phyloP scores from a whole-genome alignment of 1,284 basidiomycete species.

The Microstroma glucosiphilum region DNA sequence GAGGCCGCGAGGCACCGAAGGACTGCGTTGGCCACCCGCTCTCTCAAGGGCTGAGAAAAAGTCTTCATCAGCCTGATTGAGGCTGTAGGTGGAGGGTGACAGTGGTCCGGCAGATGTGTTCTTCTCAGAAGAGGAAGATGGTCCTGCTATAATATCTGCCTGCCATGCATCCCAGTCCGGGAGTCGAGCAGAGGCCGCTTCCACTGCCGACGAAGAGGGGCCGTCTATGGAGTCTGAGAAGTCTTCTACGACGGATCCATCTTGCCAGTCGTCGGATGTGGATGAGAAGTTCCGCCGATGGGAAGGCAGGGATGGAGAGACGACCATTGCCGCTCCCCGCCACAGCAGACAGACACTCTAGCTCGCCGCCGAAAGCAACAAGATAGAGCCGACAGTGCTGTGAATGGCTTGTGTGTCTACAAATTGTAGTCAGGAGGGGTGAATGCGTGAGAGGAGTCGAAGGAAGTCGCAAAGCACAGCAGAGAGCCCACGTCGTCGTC shows the following conservation, averaged over 20 bases:
- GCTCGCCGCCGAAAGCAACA: no score
- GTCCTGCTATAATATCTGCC: not conserved
- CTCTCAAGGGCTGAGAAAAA: slow-evolving; percentile 18
- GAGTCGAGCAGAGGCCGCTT: not conserved
- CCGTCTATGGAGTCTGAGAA: not conserved
- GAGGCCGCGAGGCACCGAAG: not conserved
- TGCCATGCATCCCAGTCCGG: not conserved
- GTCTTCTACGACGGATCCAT: not conserved
- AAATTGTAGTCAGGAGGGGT: no score
- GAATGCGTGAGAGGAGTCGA: no score
- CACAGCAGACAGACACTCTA: no score
- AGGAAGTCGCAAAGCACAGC: no score
- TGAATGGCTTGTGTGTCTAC: no score
- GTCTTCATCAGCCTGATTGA: slow-evolving; percentile 12
- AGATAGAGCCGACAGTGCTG: no score
- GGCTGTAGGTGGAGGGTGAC: not conserved
- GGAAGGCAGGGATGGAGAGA: no score
- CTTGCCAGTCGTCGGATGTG: not conserved
- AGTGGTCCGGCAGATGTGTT: not conserved
- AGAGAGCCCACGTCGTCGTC: no score
- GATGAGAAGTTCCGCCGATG: not conserved
- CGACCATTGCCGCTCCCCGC: no score
- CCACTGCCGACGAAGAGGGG: not conserved
- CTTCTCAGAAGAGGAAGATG: not conserved
- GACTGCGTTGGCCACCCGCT: not conserved